Base-by-base conservation (phyloP, 176 grass and related monocot genomes). In the Zea luxurians region DNA sequence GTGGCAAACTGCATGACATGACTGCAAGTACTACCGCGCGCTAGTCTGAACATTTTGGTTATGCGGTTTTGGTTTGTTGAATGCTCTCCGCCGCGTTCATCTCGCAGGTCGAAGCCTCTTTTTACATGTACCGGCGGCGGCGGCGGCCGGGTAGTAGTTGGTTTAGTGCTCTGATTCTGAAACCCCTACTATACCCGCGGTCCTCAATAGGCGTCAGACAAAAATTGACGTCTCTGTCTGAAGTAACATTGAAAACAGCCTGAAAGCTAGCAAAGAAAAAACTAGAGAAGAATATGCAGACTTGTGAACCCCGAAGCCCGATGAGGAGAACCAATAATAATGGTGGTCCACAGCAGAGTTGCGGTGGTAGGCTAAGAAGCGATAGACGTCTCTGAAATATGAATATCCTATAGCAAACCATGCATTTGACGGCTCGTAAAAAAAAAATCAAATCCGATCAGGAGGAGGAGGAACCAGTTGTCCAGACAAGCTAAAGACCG, bases 351-450 rank as follows among this genome's bases (percentile, higher is more conserved):
- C 48, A 49, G 12, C 48, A 49, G 10, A 49, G 48, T 49, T 49
- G 46, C 3, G 10, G 46, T 48, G 46, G 46, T 11, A 48, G 12
- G 46, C 46, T 48, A 48, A 48, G 46, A 48, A 10, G 10, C 13
- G 49, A 6, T 52, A 16, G 13, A 52, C 46, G 16, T 70, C 16
- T 58, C 63, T 70, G 4, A 76, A 82, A 54, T 65, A 77, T 77
- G 70, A 82, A 54, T 65, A 77, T 77, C 40, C 42, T 48, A 71
- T 13, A 52, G 15, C 46, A 61, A 61, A 35, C 38, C 27, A 27
- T 27, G 27, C 34, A 11, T 38, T 47, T 11, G 11, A 15, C 27
- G 20, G 52, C 67, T 68, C n/a, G 13, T 64, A 48, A 77, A 77
- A 37, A 77, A 37, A 27, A 27, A 27, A 27, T 27, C 27, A 27